Percentiles rank a stretch among this genome's conserved stretches.
These are phyloP conservation scores for Talaromyces amestolkiae DNA, from an alignment of 2,329 filamentous ascomycete genomes.

Conservation along the genomic window DNA sequence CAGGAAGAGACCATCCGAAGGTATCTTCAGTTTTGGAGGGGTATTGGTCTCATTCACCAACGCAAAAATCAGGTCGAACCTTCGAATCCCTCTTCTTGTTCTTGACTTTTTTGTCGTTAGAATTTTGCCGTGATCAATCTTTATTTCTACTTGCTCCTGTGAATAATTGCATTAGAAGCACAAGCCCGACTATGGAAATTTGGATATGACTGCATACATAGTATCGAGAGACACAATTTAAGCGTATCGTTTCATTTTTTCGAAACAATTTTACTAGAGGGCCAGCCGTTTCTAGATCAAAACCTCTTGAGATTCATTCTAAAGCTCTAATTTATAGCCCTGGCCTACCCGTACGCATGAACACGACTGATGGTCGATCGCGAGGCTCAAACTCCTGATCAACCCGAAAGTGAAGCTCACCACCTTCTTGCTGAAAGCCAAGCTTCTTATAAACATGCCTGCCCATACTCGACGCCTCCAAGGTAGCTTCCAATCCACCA, in stretches of 20 bases:
- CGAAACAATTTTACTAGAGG: no score
- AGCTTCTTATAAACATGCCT: slow-evolving; percentile 5
- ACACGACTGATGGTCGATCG: neutral
- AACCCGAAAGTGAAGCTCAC: neutral
- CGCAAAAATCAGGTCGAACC: neutral
- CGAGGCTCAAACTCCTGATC: neutral
- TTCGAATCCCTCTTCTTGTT: neutral
- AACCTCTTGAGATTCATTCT: neutral
- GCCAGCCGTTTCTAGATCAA: no score
- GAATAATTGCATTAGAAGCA: no score
- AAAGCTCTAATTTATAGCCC: neutral
- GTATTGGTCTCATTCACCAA: neutral
- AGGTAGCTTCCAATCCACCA: neutral
- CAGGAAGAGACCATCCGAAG: slow-evolving; percentile 28
- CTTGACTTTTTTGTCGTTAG: no score
- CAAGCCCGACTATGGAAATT: no score
- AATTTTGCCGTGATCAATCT: no score
- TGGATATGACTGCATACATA: no score
- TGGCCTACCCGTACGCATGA: slow-evolving; percentile 4
- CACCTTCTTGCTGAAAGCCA: slow-evolving; percentile 2
- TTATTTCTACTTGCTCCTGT: no score
- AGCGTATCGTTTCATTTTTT: no score
- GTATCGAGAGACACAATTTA: no score
- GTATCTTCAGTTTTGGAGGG: slow-evolving; percentile 38
- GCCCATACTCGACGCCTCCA: slow-evolving; percentile 1